These are phyloP conservation scores for Pythium graminicola DNA, from an alignment of 352 stramenopile genomes.

Conservation along the genomic window DNA sequence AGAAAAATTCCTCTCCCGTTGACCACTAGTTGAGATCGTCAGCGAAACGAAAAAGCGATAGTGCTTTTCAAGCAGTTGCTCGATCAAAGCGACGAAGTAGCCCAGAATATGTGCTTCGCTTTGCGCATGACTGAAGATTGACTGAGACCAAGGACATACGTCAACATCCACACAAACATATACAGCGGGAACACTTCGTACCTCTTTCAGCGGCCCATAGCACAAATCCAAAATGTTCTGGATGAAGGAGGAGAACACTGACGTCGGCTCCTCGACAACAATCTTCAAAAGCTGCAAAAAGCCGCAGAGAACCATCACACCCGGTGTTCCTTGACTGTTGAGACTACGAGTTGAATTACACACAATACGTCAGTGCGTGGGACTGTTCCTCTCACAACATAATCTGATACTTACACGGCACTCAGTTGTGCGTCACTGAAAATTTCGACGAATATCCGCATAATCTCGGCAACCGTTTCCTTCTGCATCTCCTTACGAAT, in stretches of 20 bases:
- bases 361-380: neutral
- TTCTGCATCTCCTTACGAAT: conserved; percentile 82
- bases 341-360: conserved; percentile 32
- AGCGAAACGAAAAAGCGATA: conserved; percentile 72
- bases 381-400: too few relatives aligned
- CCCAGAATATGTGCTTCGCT: conserved; percentile 60
- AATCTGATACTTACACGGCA: conserved; percentile 59
- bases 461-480: conserved; percentile 58
- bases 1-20: conserved; percentile 49
- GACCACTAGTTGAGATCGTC: conserved; percentile 39
- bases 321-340: conserved; percentile 49
- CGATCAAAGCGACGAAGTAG: conserved; percentile 65
- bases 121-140: conserved; percentile 65
- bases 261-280: conserved; percentile 68
- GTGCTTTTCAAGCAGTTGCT: conserved; percentile 74
- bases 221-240: conserved; percentile 74
- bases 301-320: conserved; percentile 64
- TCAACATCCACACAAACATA: neutral
- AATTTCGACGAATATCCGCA: conserved; percentile 73
- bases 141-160: conserved; percentile 21
- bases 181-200: conserved; percentile 10
- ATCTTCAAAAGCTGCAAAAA: conserved; percentile 75
- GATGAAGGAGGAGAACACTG: conserved; percentile 65
- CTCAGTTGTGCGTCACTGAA: conserved; percentile 72
- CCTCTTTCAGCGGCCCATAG: conserved; percentile 72